Conservation (phyloP, 768 basidiomycete genomes). For the Serpula lacrymans region DNA sequence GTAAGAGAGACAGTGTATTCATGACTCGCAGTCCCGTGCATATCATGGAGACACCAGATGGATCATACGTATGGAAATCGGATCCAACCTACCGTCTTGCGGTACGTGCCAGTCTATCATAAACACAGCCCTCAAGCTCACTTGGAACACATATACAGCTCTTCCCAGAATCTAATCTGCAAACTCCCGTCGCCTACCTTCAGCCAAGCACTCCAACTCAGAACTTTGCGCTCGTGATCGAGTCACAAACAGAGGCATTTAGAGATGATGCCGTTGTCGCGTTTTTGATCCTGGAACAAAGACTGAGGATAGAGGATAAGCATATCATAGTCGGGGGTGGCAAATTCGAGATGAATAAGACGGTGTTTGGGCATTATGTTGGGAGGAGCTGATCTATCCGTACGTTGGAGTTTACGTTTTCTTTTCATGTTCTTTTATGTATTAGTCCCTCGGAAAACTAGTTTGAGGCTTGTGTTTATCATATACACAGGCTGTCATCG, state of each 20-base stretch:
- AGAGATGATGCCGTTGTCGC: constrained; percentile 27
- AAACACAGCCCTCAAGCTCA: background rate
- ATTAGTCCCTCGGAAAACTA: too few species aligned
- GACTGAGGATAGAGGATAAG: constrained; percentile 18
- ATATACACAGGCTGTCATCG: too few species aligned
- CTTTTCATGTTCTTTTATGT: too few species aligned
- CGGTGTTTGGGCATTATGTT: constrained; percentile 7
- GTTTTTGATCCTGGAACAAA: constrained; percentile 25
- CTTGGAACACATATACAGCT: constrained; percentile 10
- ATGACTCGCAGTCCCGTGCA: constrained; percentile 12
- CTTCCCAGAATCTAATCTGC: constrained; percentile 20
- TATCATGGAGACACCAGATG: constrained; percentile 18
- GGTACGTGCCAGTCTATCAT: constrained; percentile 6
- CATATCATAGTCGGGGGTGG: constrained; percentile 8
- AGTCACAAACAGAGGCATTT: constrained; percentile 20
- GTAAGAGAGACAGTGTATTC: background rate
- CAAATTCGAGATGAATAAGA: constrained; percentile 12
- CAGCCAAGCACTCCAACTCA: constrained; percentile 1
- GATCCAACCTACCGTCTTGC: constrained; percentile 19
- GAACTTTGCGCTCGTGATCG: constrained; percentile 19
- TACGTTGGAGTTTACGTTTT: too few species aligned
- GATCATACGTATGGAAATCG: constrained; percentile 24
- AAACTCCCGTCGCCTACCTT: constrained; percentile 18
- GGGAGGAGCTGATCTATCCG: too few species aligned
- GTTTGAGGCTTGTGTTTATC: too few species aligned